These are phyloP conservation scores for Pythium oligandrum DNA, from an alignment of 352 stramenopile species.

Conservation along the genomic window DNA sequence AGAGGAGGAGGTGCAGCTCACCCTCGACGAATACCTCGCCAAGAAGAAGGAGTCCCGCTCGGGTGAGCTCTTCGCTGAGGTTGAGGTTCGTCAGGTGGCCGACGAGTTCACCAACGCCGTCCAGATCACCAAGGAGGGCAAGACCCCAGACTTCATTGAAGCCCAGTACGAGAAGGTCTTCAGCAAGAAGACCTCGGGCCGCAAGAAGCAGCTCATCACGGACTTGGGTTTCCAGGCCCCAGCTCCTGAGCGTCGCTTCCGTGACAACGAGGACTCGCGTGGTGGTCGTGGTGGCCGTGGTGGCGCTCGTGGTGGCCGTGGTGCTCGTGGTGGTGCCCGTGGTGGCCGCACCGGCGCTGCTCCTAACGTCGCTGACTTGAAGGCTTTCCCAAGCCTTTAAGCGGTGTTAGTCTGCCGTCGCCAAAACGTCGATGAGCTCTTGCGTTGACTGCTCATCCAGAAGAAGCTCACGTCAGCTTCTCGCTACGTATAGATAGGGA, in stretches of 20 bases:
- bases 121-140: constrained; percentile 83
- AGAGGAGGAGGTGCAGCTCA: constrained; percentile 82
- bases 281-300: constrained; percentile 38
- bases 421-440: too few species aligned
- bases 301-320: constrained; percentile 48
- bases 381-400: constrained; percentile 85
- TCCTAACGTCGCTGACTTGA: constrained; percentile 81
- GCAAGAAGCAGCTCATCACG: constrained; percentile 91
- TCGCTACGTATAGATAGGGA: constrained; percentile 51
- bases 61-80: constrained; percentile 76
- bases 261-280: constrained; percentile 42
- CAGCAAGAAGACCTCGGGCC: constrained; percentile 92
- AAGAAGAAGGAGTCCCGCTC: constrained; percentile 76
- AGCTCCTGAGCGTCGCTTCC: constrained; percentile 66
- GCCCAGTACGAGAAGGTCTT: constrained; percentile 92
- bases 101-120: constrained; percentile 85
- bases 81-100: constrained; percentile 81
- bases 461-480: constrained; percentile 30
- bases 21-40: constrained; percentile 75
- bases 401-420: constrained; percentile 10
- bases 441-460: constrained; percentile 11
- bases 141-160: constrained; percentile 86
- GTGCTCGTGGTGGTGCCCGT: constrained; percentile 38
- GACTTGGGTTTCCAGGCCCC: constrained; percentile 80
- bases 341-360: constrained; percentile 17